Percentiles rank a stretch among this genome's conserved stretches.
Conservation (phyloP, 345 rosid species). For the Pistacia vera region DNA sequence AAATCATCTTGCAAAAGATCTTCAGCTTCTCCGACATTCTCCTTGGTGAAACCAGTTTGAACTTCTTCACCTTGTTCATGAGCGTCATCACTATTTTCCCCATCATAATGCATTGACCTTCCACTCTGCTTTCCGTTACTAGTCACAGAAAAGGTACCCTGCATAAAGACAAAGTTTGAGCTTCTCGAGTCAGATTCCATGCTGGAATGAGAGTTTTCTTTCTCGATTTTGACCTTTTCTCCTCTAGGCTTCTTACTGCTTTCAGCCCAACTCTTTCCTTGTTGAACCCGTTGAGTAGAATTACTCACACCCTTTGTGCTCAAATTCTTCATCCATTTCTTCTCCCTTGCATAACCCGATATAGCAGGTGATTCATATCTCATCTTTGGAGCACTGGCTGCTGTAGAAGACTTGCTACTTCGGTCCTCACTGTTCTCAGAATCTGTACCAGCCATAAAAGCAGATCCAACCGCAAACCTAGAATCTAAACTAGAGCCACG, state of each 20-base stretch:
- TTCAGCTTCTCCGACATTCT: slow-evolving; percentile 40
- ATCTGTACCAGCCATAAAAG: slow-evolving; percentile 48
- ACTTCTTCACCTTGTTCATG: slow-evolving; percentile 45
- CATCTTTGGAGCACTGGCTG: slow-evolving; percentile 63
- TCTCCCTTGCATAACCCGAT: slow-evolving; percentile 42
- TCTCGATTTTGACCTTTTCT: slow-evolving; percentile 77
- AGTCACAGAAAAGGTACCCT: slow-evolving; percentile 50
- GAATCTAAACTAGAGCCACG: slow-evolving; percentile 48
- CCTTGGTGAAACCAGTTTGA: slow-evolving; percentile 41
- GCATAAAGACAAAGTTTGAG: slow-evolving; percentile 78
- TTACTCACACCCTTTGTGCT: slow-evolving; percentile 46
- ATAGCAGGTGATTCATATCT: slow-evolving; percentile 44
- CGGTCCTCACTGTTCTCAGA: slow-evolving; percentile 71
- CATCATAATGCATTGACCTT: slow-evolving; percentile 46
- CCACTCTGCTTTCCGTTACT: slow-evolving; percentile 59
- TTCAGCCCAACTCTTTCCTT: slow-evolving; percentile 51
- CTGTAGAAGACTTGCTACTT: slow-evolving; percentile 82
- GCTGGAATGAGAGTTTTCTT: slow-evolving; percentile 84
- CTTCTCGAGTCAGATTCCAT: slow-evolving; percentile 88
- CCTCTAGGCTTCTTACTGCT: slow-evolving; percentile 77
- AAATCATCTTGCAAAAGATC: slow-evolving; percentile 45
- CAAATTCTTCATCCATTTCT: slow-evolving; percentile 43
- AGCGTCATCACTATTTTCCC: slow-evolving; percentile 58
- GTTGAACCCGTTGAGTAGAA: slow-evolving; percentile 49
- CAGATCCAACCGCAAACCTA: slow-evolving; percentile 50